Base-by-base conservation (phyloP, 2,329 filamentous ascomycete species). In the Zymoseptoria ardabiliae region DNA sequence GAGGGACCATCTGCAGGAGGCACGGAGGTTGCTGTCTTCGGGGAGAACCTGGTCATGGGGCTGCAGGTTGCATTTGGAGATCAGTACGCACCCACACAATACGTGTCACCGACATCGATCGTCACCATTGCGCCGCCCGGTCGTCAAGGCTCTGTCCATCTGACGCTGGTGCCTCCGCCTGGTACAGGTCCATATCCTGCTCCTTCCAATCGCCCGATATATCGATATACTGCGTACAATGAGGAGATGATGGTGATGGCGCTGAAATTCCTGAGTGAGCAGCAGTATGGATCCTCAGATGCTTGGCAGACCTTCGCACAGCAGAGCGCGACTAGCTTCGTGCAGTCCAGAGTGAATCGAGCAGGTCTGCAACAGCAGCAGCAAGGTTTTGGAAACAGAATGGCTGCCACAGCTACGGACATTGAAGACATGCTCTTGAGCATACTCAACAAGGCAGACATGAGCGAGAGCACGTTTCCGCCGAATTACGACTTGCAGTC, bases 1-100 rank as follows among this genome's bases (percentile, higher is more conserved):
- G 89, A 95, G 72, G 91, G 91, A 0, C 89, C 91, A 6, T 89
- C 86, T 60, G 85, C 84, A 41, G 91, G 91, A 60, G 91, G 91
- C 50, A 91, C 90, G 56, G 91, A 97, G 72, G 90, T 96, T 2
- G 93, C 90, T 0, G 83, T 94, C 58, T 79, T 96, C 8, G 91
- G 92, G 19, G 89, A 86, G 64, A 85, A 87, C 13, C 96, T 96
- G 71, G 87, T 85, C 64, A 87, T 88, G 74, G 85, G 85, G 1
- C 81, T 95, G 62, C 89, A 92, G 63, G 89, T 96, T 57, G 88
- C 91, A 74, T 97, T 97, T 72, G 92, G 92, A 20, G 84, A 87
- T 62, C 79, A 78, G 17, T 76, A 82, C 53, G 85, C 85, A 19
- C 85, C 87, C 0, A 92, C 89, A 1, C 90, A 88, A 0, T 94